Evolutionary conservation across 371 early-diverging fungal species (phyloP).

Genomic region (Nosema granulosis): DNA sequence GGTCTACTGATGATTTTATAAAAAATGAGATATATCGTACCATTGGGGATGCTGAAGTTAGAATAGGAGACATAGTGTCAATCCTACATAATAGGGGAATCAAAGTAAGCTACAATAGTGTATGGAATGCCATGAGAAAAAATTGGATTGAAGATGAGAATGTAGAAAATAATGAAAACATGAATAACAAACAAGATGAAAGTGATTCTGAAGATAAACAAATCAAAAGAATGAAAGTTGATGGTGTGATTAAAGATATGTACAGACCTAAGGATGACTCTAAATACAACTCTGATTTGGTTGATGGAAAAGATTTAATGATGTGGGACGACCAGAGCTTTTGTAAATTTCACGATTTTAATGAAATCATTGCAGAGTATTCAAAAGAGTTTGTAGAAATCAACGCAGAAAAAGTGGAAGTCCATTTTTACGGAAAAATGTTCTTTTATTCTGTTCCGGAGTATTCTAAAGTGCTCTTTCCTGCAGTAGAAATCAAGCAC

Average conservation of each 20-base stretch:
- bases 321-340: neutral
- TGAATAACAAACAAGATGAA: neutral
- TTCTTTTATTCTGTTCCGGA: slow-evolving; percentile 38
- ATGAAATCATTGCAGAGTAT: slow-evolving; percentile 6
- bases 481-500: slow-evolving; percentile 53
- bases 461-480: slow-evolving; percentile 29
- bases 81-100: slow-evolving; percentile 54
- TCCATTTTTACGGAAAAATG: neutral
- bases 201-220: neutral
- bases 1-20: slow-evolving; percentile 37
- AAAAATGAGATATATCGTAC: slow-evolving; percentile 38
- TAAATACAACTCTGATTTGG: neutral
- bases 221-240: neutral
- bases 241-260: neutral
- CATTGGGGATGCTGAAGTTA: slow-evolving; percentile 18
- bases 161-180: neutral
- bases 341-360: slow-evolving; percentile 15
- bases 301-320: neutral
- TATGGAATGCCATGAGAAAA: slow-evolving; percentile 58
- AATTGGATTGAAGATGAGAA: slow-evolving; percentile 40
- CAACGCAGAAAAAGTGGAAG: slow-evolving; percentile 15
- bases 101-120: slow-evolving; percentile 61
- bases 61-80: slow-evolving; percentile 61
- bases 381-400: slow-evolving; percentile 23
- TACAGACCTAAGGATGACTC: neutral